A percentile compares a stretch with the other conserved stretches of the same genome.
Evolutionary conservation across 1,284 basidiomycete species (phyloP).

Genomic region (Pseudozyma pruni): DNA sequence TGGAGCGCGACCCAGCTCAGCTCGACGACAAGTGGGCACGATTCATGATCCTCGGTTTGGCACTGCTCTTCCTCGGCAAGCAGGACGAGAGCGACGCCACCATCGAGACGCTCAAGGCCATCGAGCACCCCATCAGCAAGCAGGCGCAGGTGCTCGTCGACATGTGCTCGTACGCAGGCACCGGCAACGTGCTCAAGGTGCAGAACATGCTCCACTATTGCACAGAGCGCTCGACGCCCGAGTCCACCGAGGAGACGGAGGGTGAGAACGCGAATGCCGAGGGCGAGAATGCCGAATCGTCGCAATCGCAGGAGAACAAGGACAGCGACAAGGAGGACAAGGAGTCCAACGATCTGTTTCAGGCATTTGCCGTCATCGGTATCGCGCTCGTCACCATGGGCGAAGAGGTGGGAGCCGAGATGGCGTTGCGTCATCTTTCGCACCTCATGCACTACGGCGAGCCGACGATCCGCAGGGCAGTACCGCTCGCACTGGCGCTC

Average conservation of each 20-base stretch:
- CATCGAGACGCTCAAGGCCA: constrained; percentile 91
- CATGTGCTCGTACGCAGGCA: constrained; percentile 92
- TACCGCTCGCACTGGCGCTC: constrained; percentile 95
- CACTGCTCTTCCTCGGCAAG: constrained; percentile 82
- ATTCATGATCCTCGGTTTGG: constrained; percentile 89
- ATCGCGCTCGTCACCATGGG: constrained; percentile 97
- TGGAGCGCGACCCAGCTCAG: constrained; percentile 71
- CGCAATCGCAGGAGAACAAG: constrained; percentile 17
- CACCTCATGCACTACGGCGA: constrained; percentile 93
- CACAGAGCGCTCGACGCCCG: constrained; percentile 82
- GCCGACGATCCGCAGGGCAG: constrained; percentile 87
- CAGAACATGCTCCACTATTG: constrained; percentile 93
- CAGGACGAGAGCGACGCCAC: constrained; percentile 84
- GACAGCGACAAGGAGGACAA: constrained; percentile 69
- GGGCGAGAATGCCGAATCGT: constrained; percentile 9
- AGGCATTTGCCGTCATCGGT: constrained; percentile 92
- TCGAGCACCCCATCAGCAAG: constrained; percentile 90
- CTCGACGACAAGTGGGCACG: constrained; percentile 81
- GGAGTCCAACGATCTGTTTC: constrained; percentile 82
- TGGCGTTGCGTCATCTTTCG: constrained; percentile 70
- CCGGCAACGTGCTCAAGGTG: constrained; percentile 93
- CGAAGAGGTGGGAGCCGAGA: constrained; percentile 96
- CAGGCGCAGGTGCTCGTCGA: constrained; percentile 93
- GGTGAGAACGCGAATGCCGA: constrained; percentile 43
- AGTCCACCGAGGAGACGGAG: constrained; percentile 63